These are phyloP conservation scores for Pichia sp. DNA, from an alignment of 1,139 yeast genomes.

Conservation along the genomic window DNA sequence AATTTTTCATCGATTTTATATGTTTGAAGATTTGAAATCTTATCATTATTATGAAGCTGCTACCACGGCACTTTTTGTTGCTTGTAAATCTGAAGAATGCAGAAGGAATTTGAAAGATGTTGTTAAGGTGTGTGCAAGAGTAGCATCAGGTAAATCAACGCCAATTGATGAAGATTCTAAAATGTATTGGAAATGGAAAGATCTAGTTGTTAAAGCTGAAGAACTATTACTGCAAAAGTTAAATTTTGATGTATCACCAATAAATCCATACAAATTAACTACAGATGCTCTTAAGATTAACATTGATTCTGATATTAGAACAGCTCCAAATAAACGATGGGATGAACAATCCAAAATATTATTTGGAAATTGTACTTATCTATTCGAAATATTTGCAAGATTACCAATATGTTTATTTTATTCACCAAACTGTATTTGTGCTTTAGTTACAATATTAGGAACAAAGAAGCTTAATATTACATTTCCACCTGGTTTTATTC, in stretches of 20 bases:
- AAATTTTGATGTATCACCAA: constrained; percentile 44
- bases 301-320: neutral
- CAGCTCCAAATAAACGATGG: constrained; percentile 15
- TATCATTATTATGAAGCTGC: constrained; percentile 41
- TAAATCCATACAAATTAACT: constrained; percentile 36
- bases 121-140: constrained; percentile 40
- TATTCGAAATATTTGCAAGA: constrained; percentile 25
- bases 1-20: constrained; percentile 45
- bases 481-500: constrained; percentile 18
- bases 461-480: constrained; percentile 17
- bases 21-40: constrained; percentile 36
- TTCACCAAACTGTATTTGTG: constrained; percentile 21
- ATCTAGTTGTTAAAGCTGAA: constrained; percentile 38
- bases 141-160: constrained; percentile 36
- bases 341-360: constrained; percentile 16
- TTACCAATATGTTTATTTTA: constrained; percentile 25
- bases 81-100: constrained; percentile 48
- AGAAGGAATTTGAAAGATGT: constrained; percentile 42
- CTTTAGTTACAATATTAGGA: constrained; percentile 22
- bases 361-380: constrained; percentile 23
- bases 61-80: constrained; percentile 44
- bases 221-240: constrained; percentile 41
- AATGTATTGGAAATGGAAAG: constrained; percentile 48
- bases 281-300: no score
- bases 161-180: constrained; percentile 41